Evolutionary conservation across 495 filamentous ascomycete genomes (phyloP).

Genomic region (Chaetomidium leptoderma): DNA sequence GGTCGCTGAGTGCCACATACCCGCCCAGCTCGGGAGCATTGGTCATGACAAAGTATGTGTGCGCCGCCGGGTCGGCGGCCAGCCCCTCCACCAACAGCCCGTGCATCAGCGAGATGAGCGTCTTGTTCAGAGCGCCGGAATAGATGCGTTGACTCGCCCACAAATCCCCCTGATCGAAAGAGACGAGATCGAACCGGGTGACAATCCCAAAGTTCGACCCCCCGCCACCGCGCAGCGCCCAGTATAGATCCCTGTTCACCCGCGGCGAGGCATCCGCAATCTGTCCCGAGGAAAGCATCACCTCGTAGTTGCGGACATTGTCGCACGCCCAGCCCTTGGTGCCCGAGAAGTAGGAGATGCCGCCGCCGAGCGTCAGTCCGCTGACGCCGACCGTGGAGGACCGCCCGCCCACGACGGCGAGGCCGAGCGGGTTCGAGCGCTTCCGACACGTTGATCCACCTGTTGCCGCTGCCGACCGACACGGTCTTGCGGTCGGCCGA

Average conservation of each 20-base stretch:
- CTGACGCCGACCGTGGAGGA: slow-evolving; percentile 52
- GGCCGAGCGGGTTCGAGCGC: slow-evolving; percentile 43
- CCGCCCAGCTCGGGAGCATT: slow-evolving; percentile 16
- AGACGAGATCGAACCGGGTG: slow-evolving; percentile 35
- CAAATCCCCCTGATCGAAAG: slow-evolving; percentile 27
- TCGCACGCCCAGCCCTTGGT: slow-evolving; percentile 29
- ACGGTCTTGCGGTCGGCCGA: slow-evolving; percentile 32
- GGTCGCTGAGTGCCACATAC: slow-evolving; percentile 16
- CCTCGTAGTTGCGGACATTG: slow-evolving; percentile 48
- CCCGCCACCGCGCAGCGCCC: slow-evolving; percentile 56
- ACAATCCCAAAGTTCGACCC: slow-evolving; percentile 56
- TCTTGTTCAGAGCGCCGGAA: slow-evolving; percentile 20
- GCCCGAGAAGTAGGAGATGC: slow-evolving; percentile 41
- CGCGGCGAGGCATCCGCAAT: slow-evolving; percentile 43
- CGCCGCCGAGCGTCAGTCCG: slow-evolving; percentile 57
- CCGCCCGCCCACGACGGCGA: slow-evolving; percentile 54
- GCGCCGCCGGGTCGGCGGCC: slow-evolving; percentile 17
- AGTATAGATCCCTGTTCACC: slow-evolving; percentile 49
- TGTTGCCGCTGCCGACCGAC: slow-evolving; percentile 43
- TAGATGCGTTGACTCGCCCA: slow-evolving; percentile 25
- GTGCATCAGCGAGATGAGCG: slow-evolving; percentile 23
- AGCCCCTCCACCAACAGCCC: slow-evolving; percentile 24
- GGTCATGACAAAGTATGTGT: slow-evolving; percentile 25
- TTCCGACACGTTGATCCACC: slow-evolving; percentile 53
- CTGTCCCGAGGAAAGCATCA: slow-evolving; percentile 44